Conservation (phyloP, 441 rosid species). For the Arabidopsis lyrata region DNA sequence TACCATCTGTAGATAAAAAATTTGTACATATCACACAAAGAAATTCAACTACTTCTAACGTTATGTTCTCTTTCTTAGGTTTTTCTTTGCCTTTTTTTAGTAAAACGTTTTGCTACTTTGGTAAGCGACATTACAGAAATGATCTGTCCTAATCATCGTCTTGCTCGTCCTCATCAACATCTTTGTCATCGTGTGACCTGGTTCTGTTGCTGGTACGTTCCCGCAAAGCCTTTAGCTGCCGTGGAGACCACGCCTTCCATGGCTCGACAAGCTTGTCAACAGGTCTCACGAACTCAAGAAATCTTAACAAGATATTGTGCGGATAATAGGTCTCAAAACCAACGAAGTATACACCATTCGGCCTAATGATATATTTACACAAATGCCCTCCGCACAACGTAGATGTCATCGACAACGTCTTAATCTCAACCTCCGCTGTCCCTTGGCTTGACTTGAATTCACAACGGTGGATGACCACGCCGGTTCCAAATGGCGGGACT, state of each 20-base stretch:
- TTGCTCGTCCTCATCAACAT: conserved; percentile 1
- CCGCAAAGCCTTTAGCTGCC: conserved; percentile 39
- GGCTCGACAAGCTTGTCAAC: conserved; percentile 45
- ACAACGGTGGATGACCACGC: conserved; percentile 40
- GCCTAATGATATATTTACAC: conserved; percentile 38
- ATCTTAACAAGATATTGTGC: conserved; percentile 34
- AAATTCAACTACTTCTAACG: conserved; percentile 19
- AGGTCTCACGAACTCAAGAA: conserved; percentile 41
- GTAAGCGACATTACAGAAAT: conserved; percentile 25
- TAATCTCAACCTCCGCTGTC: conserved; percentile 37
- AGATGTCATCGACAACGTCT: conserved; percentile 45
- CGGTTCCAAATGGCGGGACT: conserved; percentile 43
- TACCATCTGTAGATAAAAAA: neutral
- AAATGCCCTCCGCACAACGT: conserved; percentile 43
- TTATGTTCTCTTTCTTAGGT: neutral
- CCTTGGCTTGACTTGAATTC: conserved; percentile 44
- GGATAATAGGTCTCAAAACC: conserved; percentile 41
- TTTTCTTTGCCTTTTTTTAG: too few relatives aligned
- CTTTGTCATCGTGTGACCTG: conserved; percentile 11
- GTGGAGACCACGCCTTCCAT: conserved; percentile 44
- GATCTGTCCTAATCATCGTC: conserved; percentile 30
- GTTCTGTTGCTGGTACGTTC: neutral
- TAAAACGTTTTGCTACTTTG: neutral
- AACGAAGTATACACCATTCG: conserved; percentile 41
- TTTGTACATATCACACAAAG: conserved; percentile 15